phyloP scores from a whole-genome alignment of 306 rosid species.

The Macrotyloma uniflorum region DNA sequence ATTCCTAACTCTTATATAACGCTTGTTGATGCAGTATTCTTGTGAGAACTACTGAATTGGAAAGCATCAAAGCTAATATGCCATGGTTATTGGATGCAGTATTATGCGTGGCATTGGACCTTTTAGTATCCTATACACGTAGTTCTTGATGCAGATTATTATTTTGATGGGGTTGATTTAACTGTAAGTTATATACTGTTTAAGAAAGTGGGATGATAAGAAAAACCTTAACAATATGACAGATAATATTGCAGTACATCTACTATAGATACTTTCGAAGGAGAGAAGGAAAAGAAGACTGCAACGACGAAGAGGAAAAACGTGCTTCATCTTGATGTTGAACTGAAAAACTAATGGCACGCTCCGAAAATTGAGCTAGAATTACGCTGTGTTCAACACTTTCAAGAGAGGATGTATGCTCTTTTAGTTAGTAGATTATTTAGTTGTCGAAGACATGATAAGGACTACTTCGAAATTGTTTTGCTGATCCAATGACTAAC shows the following conservation, averaged over 20 bases:
- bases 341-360: background rate
- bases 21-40: conserved; percentile 64
- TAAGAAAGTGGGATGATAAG: background rate
- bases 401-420: background rate
- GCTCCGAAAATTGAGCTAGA: background rate
- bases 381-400: background rate
- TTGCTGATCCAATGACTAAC: background rate
- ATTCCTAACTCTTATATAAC: background rate
- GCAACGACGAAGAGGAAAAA: conserved; percentile 45
- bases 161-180: background rate
- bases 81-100: conserved; percentile 90
- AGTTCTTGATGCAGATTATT: background rate
- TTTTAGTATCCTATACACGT: conserved; percentile 71
- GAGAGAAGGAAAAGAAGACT: background rate
- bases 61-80: conserved; percentile 76
- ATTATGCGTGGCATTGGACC: conserved; percentile 79
- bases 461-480: background rate
- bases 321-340: conserved; percentile 22
- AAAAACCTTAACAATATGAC: conserved; percentile 48
- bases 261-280: conserved; percentile 52
- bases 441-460: background rate
- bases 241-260: conserved; percentile 74
- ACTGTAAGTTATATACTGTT: background rate
- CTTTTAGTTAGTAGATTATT: background rate
- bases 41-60: conserved; percentile 67